Evolutionary conservation across 75 land plant species (phyloP), one percentile per base, ranked within the genome.

Genomic region (Pinus taeda): DNA sequence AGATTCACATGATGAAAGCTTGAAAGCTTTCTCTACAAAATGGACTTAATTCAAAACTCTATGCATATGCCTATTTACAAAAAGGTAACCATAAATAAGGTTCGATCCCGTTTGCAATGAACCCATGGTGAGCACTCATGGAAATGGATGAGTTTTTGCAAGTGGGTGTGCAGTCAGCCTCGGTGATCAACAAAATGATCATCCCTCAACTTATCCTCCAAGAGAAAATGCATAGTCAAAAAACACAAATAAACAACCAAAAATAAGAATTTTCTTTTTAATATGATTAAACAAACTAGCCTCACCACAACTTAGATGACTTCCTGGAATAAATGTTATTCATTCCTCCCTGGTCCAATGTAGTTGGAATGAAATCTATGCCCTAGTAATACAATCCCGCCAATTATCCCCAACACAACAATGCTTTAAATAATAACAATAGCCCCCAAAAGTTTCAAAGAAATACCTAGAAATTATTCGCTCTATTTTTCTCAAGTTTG

Each of bases 321-420:
- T 89, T 89, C 73, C 58, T 89, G n/a, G 88, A 89, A 3, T 88
- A 89, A 59, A 83, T 89, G 86, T 82, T 89, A 67, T 88, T 88
- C 21, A 65, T 73, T 3, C 79, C 79, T 42, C 4, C 74, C 69
- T 81, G 86, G 79, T 4, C 85, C 24, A 79, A 80, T 6, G 75
- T 77, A 69, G 63, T 2, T 4, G 42, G 49, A 6, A 45, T 21
- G 33, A 67, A 67, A 67, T 4, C 58, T 2, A 5, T 0, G 20
- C 58, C 74, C 3, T 73, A 57, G 74, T 58, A 73, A 22, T 73
- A 14, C 45, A 69, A 73, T 60, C 4, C 17, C 4, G 0, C 18
- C 74, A 53, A 73, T 49, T 58, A 22, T 24, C 15, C 71, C 71
- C 18, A 20, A 6, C 7, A 5, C 21, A 67, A 39, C 71, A 67